Conservation (phyloP, 1,284 basidiomycete genomes). For the Ustilago hordei region DNA sequence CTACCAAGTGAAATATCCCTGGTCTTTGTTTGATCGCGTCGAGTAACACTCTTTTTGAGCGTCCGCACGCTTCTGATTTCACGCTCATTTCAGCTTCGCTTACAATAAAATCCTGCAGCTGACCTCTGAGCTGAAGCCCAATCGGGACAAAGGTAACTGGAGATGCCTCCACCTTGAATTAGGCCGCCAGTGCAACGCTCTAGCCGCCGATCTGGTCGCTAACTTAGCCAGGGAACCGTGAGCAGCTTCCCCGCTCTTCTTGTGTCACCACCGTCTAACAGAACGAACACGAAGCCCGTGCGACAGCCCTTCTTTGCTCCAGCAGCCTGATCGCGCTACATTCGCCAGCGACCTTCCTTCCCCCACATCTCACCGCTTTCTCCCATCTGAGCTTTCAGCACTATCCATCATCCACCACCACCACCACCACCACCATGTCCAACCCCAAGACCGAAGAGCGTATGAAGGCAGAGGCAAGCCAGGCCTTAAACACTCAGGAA, state of each 20-base stretch:
- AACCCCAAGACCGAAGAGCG: conserved; percentile 32
- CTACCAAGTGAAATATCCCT: no score
- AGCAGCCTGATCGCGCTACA: no score
- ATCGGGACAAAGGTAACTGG: no score
- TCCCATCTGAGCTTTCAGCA: no score
- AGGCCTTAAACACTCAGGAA: conserved; percentile 52
- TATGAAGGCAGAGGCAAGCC: conserved; percentile 51
- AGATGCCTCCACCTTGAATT: neutral
- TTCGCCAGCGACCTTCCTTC: no score
- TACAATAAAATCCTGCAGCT: neutral
- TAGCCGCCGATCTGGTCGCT: neutral
- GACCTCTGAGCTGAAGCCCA: no score
- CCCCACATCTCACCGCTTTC: no score
- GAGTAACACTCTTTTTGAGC: neutral
- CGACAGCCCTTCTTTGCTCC: no score
- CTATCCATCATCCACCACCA: neutral
- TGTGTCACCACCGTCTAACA: no score
- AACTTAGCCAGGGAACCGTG: neutral
- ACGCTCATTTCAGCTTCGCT: neutral
- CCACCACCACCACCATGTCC: conserved; percentile 6
- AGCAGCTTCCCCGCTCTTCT: neutral
- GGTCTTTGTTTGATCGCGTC: neutral
- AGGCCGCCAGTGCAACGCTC: neutral
- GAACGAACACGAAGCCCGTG: no score
- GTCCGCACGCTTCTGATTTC: neutral